phyloP scores from a whole-genome alignment of 148 eudicot genomes.

The Rhododendron ovatum region DNA sequence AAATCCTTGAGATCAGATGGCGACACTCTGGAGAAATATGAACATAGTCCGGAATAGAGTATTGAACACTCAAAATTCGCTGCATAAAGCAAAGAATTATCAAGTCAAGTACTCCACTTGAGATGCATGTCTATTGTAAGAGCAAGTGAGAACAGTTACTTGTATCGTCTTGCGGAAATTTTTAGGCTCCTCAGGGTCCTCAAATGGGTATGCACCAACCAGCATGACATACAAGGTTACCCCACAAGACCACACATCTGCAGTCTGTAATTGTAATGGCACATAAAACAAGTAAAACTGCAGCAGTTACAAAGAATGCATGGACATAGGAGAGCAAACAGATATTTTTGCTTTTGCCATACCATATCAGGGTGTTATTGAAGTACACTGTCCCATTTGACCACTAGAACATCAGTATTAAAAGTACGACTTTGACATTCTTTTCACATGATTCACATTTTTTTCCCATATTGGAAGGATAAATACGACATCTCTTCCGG shows the following conservation, averaged over 20 bases:
- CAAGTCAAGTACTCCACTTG: background rate
- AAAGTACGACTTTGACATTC: background rate
- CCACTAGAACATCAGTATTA: background rate
- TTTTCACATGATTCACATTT: background rate
- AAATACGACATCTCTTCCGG: background rate
- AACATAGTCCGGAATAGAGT: conserved; percentile 67
- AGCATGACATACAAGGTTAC: conserved; percentile 96
- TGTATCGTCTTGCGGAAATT: conserved; percentile 83
- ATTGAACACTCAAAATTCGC: conserved; percentile 83
- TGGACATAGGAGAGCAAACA: background rate
- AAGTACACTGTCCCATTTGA: background rate
- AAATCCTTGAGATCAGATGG: conserved; percentile 86
- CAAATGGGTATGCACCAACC: conserved; percentile 87
- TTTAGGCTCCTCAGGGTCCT: conserved; percentile 85
- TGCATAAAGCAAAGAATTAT: conserved; percentile 24
- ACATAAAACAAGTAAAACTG: background rate
- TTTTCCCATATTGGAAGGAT: background rate
- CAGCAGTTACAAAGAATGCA: background rate
- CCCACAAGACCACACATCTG: conserved; percentile 99
- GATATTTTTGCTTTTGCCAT: background rate
- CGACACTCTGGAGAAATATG: conserved; percentile 70
- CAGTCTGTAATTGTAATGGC: conserved; percentile 49
- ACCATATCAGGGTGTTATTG: background rate
- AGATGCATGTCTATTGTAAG: background rate
- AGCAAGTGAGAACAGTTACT: conserved; percentile 22